phyloP scores from a whole-genome alignment of 306 rosid genomes.

The Pueraria montana region DNA sequence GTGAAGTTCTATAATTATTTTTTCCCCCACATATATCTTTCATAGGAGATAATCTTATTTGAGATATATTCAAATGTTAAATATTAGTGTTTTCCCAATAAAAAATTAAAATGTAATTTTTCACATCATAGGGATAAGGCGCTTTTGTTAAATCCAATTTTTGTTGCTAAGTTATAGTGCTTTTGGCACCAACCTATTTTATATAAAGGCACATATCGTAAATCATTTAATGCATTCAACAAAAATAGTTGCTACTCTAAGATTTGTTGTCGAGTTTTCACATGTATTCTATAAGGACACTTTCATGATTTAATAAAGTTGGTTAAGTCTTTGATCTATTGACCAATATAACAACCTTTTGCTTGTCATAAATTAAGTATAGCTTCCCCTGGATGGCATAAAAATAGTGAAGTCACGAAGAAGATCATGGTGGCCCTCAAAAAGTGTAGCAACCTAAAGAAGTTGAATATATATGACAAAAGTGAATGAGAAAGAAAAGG shows the following conservation, averaged over 20 bases:
- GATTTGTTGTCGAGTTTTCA: not conserved
- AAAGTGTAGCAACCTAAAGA: constrained; percentile 46
- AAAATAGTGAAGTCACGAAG: constrained; percentile 71
- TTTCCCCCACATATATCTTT: no score
- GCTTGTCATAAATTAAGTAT: not conserved
- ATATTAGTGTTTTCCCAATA: no score
- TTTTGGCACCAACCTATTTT: not conserved
- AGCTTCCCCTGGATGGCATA: constrained; percentile 15
- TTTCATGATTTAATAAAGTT: not conserved
- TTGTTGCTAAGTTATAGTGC: not conserved
- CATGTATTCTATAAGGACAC: not conserved
- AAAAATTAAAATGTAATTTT: no score
- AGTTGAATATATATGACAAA: not conserved
- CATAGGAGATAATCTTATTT: no score
- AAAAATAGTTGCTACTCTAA: not conserved
- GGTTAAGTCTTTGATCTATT: not conserved
- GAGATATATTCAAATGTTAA: no score
- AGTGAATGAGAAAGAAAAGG: not conserved
- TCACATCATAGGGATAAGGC: no score
- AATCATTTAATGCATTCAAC: not conserved
- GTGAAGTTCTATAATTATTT: no score
- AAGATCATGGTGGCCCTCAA: constrained; percentile 65
- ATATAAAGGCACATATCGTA: not conserved
- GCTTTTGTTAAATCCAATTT: no score
- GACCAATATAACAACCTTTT: not conserved